Conservation (phyloP, 306 rosid genomes). For the Hippophae tibetana region DNA sequence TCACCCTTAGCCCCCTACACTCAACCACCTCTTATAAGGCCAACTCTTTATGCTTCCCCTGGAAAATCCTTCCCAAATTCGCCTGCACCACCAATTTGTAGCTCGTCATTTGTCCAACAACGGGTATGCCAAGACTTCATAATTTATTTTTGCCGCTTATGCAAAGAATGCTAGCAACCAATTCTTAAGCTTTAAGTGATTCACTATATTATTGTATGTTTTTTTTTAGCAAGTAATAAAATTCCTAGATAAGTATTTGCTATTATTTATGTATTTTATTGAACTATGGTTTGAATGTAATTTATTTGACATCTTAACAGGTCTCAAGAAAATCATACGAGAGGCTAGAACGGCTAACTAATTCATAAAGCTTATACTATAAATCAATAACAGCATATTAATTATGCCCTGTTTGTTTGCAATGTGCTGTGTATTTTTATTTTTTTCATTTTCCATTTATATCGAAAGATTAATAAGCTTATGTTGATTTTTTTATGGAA, state of each 20-base stretch:
- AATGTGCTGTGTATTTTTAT: too few species aligned
- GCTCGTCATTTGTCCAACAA: constrained; percentile 20
- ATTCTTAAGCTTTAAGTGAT: too few species aligned
- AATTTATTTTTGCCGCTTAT: background rate
- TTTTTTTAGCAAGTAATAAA: too few species aligned
- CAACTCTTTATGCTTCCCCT: constrained; percentile 21
- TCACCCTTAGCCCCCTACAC: constrained; percentile 33
- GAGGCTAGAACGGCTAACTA: constrained; percentile 14
- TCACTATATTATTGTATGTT: background rate
- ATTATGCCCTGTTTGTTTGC: background rate
- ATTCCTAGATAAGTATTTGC: too few species aligned
- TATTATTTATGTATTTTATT: too few species aligned
- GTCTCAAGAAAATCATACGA: constrained; percentile 21
- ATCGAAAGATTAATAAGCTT: too few species aligned
- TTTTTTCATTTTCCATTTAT: too few species aligned
- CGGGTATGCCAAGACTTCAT: background rate
- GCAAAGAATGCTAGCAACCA: background rate
- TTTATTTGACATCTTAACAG: constrained; percentile 11
- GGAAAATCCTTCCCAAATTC: constrained; percentile 15
- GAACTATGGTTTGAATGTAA: background rate
- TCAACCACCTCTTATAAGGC: constrained; percentile 20
- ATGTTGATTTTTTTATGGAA: too few species aligned
- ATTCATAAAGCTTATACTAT: background rate
- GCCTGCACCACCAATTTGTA: constrained; percentile 5
- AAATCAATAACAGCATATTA: background rate